Evolutionary conservation across 768 basidiomycete species (phyloP).

Genomic region (Sarcodon sp.): DNA sequence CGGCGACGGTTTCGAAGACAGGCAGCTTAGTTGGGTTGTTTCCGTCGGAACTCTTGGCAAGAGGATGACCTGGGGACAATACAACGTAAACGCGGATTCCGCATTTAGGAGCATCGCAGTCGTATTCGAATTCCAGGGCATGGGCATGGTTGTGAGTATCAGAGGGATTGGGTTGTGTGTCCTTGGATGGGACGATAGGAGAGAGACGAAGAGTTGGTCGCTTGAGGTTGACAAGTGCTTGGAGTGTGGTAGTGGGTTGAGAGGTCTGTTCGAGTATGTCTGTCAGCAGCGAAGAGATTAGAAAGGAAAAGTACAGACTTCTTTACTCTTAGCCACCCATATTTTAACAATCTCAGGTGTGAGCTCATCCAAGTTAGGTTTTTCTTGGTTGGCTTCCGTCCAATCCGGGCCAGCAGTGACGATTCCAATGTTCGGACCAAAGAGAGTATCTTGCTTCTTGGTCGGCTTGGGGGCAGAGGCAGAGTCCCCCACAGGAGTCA

Average conservation of each 20-base stretch:
- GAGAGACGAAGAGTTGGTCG: slow-evolving; percentile 75
- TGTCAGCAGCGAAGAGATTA: not conserved
- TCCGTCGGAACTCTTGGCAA: slow-evolving; percentile 20
- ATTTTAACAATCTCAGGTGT: slow-evolving; percentile 69
- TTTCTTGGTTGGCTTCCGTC: slow-evolving; percentile 49
- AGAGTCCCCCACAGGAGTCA: slow-evolving; percentile 14
- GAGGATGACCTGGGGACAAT: slow-evolving; percentile 51
- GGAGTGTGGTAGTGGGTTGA: slow-evolving; percentile 85
- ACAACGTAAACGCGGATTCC: slow-evolving; percentile 69
- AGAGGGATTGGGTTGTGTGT: slow-evolving; percentile 17
- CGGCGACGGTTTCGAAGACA: slow-evolving; percentile 52
- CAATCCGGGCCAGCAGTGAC: slow-evolving; percentile 57
- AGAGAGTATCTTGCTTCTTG: slow-evolving; percentile 69
- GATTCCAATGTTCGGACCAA: slow-evolving; percentile 84
- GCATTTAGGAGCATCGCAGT: slow-evolving; percentile 82
- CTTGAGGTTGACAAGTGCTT: slow-evolving; percentile 91
- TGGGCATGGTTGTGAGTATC: slow-evolving; percentile 47
- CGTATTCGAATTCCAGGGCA: slow-evolving; percentile 83
- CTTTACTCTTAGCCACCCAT: slow-evolving; percentile 84
- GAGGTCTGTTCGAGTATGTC: slow-evolving; percentile 31
- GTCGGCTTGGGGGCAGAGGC: slow-evolving; percentile 15
- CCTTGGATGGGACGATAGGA: slow-evolving; percentile 29
- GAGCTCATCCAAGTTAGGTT: slow-evolving; percentile 56
- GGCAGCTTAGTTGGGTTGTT: slow-evolving; percentile 29
- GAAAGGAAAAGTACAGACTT: slow-evolving; percentile 34